Percentiles rank a stretch among this genome's conserved stretches.
Evolutionary conservation across 345 rosid species (phyloP).

Genomic region (Dovyalis caffra): DNA sequence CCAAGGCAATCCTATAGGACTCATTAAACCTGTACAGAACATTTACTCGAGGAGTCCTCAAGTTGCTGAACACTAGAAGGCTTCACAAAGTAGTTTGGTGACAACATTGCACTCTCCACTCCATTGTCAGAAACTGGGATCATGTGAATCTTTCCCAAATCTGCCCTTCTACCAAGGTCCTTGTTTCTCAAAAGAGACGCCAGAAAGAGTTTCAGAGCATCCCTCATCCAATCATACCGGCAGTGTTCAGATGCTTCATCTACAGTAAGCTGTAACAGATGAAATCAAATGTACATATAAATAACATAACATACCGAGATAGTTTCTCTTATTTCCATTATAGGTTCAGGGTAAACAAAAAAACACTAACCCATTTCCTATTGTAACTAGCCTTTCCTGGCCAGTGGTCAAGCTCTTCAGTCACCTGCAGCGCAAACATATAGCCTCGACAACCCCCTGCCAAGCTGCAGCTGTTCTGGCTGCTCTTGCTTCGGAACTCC

Average conservation of each 20-base stretch:
- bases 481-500: conserved; percentile 70
- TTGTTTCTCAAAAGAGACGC: conserved; percentile 24
- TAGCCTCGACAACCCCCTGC: conserved; percentile 71
- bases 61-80: conserved; percentile 22
- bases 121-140: conserved; percentile 7
- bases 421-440: conserved; percentile 74
- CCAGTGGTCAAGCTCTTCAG: conserved; percentile 79
- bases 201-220: conserved; percentile 54
- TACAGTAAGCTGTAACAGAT: conserved; percentile 40
- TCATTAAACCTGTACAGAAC: conserved; percentile 7
- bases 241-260: conserved; percentile 60
- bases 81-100: conserved; percentile 20
- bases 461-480: conserved; percentile 31
- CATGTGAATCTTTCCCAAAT: not conserved
- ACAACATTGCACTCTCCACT: conserved; percentile 16
- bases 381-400: conserved; percentile 57
- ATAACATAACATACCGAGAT: not conserved
- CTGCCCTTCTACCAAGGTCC: not conserved
- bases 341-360: not conserved
- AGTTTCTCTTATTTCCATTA: not conserved
- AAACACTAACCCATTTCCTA: conserved; percentile 64
- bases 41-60: conserved; percentile 24
- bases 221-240: conserved; percentile 87
- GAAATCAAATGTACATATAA: not conserved
- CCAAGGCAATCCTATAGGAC: too few relatives aligned